A percentile compares a stretch with the other conserved stretches of the same genome.
These are phyloP conservation scores for Lactifluus hygrophoroides DNA, from an alignment of 768 basidiomycete genomes.

Conservation along the genomic window DNA sequence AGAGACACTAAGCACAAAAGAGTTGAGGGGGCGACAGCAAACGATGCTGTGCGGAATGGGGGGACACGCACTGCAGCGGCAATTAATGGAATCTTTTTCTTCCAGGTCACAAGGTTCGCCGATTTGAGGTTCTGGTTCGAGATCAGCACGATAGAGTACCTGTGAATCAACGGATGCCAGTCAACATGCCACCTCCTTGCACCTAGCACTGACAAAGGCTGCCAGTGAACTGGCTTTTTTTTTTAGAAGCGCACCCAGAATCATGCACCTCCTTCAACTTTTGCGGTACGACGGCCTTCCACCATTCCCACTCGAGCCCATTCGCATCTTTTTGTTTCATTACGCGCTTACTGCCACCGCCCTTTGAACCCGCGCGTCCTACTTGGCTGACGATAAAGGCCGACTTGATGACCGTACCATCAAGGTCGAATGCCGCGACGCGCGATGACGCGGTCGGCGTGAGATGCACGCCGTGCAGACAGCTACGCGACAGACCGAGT, in stretches of 20 bases:
- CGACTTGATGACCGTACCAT: conserved; percentile 69
- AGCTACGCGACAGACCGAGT: conserved; percentile 28
- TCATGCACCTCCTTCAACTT: conserved; percentile 53
- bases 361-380: conserved; percentile 33
- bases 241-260: conserved; percentile 49
- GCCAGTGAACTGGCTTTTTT: no score
- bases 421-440: conserved; percentile 78
- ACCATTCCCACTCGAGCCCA: conserved; percentile 62
- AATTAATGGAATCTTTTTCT: conserved; percentile 63
- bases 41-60: neutral
- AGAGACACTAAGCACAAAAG: neutral
- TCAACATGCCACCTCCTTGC: neutral
- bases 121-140: conserved; percentile 68
- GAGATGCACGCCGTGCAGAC: conserved; percentile 31
- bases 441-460: conserved; percentile 40
- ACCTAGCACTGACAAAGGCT: no score
- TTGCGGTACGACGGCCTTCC: conserved; percentile 52
- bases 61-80: conserved; percentile 44
- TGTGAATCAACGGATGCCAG: conserved; percentile 23
- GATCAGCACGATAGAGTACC: conserved; percentile 65
- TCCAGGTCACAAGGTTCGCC: conserved; percentile 52
- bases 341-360: neutral
- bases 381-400: conserved; percentile 23
- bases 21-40: neutral
- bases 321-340: conserved; percentile 29